Evolutionary conservation across 2,329 filamentous ascomycete species (phyloP), one percentile per base, ranked within the genome.

Genomic region (Botrytis sinoallii): DNA sequence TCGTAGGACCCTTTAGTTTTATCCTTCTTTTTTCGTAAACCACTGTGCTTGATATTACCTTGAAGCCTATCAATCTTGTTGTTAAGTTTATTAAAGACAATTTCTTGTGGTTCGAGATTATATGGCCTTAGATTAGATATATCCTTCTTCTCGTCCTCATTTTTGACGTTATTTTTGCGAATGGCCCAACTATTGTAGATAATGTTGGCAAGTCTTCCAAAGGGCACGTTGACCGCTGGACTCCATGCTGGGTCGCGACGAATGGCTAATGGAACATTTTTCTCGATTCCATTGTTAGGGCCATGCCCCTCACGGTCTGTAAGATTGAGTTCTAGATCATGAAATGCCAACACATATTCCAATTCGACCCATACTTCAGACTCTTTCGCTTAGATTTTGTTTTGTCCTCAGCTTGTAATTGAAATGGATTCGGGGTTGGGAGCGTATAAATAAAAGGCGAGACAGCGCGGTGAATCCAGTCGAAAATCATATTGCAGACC

Each of bases 331-430:
- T 77, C 68, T 40, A 74, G 59, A 55, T 78, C 74, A 48, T 76
- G 75, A 55, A 78, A 79, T 16, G 76, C 77, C 60, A 78, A 76
- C 4, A 79, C 74, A 22, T 77, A 76, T 67, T 79, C 78, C 38
- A 79, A 46, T 74, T 79, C 77, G 6, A 79, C 63, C 78, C 75
- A 65, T 76, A 79, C 6, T 69, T 72, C 66, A 75, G 14, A 44
- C 29, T 57, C 29, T 20, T 69, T 29, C 48, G 66, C 25, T 18
- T 32, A 29, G 35, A 32, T 14, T 57, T 22, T 5, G 0, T 1
- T 6, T 38, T 57, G 10, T 44, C n/a, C 66, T 32, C 16, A 1
- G 12, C 0, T 32, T 3, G 16, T 14, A 10, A 38, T 16, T 20
- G 9, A 20, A 57, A 42, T 1, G n/a, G 52, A 29, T 57, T 22